Evolutionary conservation across 2,329 filamentous ascomycete genomes (phyloP).

Genomic region (Thelonectria rubi): DNA sequence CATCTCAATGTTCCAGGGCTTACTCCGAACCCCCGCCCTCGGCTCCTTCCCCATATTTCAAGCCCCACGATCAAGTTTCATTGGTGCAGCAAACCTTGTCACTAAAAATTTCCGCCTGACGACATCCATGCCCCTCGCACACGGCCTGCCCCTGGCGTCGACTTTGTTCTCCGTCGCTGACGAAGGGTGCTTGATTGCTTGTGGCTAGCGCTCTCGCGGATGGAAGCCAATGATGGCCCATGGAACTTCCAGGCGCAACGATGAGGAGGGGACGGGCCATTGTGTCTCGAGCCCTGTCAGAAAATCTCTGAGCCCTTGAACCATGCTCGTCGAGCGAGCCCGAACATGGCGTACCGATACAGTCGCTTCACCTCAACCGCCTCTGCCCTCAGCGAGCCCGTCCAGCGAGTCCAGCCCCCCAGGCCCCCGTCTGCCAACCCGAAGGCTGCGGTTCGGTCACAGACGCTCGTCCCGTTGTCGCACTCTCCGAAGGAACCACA

Average conservation of each 20-base stretch:
- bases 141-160: conserved; percentile 23
- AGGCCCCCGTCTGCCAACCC: conserved; percentile 18
- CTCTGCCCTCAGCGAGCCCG: neutral
- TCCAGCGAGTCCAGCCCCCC: conserved; percentile 18
- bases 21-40: conserved; percentile 20
- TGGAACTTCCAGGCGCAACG: conserved; percentile 19
- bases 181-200: conserved; percentile 8
- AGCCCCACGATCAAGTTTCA: conserved; percentile 28
- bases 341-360: conserved; percentile 25
- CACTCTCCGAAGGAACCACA: conserved; percentile 38
- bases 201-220: conserved; percentile 20
- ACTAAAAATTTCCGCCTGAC: conserved; percentile 39
- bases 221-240: conserved; percentile 25
- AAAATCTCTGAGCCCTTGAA: conserved; percentile 33
- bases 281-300: conserved; percentile 32
- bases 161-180: conserved; percentile 5
- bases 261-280: conserved; percentile 29
- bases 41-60: conserved; percentile 28
- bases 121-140: conserved; percentile 29
- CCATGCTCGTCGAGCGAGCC: conserved; percentile 24
- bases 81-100: conserved; percentile 32
- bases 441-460: conserved; percentile 22
- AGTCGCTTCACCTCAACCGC: conserved; percentile 10
- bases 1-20: conserved; percentile 16
- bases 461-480: conserved; percentile 38